phyloP scores from a whole-genome alignment of 2,329 filamentous ascomycete species.

The Ascochyta rabiei region DNA sequence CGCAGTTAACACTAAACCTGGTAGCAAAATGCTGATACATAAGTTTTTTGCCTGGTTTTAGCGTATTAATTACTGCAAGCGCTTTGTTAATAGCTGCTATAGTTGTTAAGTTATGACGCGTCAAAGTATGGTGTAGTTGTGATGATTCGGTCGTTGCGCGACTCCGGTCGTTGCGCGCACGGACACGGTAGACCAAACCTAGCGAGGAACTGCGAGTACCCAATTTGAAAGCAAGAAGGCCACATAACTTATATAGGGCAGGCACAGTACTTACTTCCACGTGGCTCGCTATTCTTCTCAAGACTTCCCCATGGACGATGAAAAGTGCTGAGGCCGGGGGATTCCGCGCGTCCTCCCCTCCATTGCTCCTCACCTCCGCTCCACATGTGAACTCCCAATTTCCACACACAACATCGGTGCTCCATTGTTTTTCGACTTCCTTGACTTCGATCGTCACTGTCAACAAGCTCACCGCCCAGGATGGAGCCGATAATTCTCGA shows the following conservation, averaged over 20 bases:
- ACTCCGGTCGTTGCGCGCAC: no score
- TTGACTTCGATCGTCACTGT: slow-evolving; percentile 9
- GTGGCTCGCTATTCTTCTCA: not conserved
- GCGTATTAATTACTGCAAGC: no score
- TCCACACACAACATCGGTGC: slow-evolving; percentile 1
- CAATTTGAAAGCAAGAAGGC: not conserved
- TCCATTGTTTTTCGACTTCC: slow-evolving; percentile 9
- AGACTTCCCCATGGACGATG: slow-evolving; percentile 3
- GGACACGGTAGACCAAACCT: slow-evolving; percentile 5
- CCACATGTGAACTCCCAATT: slow-evolving; percentile 16
- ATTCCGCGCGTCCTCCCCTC: slow-evolving; percentile 13
- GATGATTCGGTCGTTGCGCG: no score
- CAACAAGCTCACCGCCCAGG: slow-evolving; percentile 6
- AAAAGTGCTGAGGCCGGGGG: slow-evolving; percentile 16
- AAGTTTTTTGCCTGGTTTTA: no score
- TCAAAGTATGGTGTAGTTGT: no score
- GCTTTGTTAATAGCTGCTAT: no score
- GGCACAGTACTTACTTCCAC: not conserved
- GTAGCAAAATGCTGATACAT: no score
- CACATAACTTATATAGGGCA: not conserved
- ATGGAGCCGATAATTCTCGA: slow-evolving; percentile 4
- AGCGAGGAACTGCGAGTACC: slow-evolving; percentile 4
- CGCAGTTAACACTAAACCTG: no score
- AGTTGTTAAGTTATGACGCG: no score
- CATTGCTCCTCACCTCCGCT: slow-evolving; percentile 10